Evolutionary conservation across 441 rosid species (phyloP).

Genomic region (Rhodomyrtus psidioides): DNA sequence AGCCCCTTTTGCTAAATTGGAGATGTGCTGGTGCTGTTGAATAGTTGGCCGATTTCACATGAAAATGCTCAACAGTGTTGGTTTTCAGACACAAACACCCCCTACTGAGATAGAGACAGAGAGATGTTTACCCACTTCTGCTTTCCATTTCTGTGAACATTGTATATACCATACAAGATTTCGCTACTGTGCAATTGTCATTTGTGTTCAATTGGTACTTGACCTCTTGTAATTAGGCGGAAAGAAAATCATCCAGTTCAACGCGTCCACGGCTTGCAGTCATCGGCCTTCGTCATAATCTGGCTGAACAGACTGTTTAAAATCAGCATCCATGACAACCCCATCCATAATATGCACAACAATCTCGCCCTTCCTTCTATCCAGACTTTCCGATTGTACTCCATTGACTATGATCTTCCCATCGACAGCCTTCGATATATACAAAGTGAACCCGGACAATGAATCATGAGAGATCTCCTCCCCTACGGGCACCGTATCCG

Average conservation of each 20-base stretch:
- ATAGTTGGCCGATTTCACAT: neutral
- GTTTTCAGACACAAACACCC: neutral
- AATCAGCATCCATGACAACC: constrained; percentile 63
- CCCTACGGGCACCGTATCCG: constrained; percentile 5
- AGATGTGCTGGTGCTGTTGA: neutral
- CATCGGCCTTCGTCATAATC: constrained; percentile 16
- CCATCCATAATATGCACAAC: constrained; percentile 52
- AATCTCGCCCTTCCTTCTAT: constrained; percentile 34
- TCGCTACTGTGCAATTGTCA: neutral
- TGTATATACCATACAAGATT: neutral
- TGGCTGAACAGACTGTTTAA: constrained; percentile 46
- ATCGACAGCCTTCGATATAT: constrained; percentile 24
- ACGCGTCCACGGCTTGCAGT: neutral
- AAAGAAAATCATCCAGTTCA: neutral
- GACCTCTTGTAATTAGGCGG: neutral
- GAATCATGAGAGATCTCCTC: constrained; percentile 45
- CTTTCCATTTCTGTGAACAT: neutral
- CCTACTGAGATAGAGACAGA: neutral
- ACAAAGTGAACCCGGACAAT: constrained; percentile 40
- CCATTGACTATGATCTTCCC: constrained; percentile 47
- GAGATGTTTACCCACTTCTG: neutral
- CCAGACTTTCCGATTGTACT: constrained; percentile 35
- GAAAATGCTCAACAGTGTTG: neutral
- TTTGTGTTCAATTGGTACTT: neutral
- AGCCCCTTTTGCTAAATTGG: neutral